These are phyloP conservation scores for Penicillium fimorum DNA, from an alignment of 495 filamentous ascomycete genomes.

Conservation along the genomic window DNA sequence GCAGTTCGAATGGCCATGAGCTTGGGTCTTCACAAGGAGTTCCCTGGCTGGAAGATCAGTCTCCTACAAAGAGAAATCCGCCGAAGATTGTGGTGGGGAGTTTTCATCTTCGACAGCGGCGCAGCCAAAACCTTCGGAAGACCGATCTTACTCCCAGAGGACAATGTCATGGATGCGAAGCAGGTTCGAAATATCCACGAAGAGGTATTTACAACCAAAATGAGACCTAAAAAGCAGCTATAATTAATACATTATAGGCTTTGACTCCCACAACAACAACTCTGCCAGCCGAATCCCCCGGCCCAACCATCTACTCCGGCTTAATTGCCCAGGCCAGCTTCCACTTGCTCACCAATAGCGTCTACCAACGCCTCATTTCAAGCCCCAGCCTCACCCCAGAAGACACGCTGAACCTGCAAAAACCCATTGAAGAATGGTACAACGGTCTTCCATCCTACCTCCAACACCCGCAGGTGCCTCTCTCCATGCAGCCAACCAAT, in stretches of 20 bases:
- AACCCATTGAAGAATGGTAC: slow-evolving; percentile 50
- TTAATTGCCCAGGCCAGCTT: slow-evolving; percentile 50
- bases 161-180: slow-evolving; percentile 48
- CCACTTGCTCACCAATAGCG: slow-evolving; percentile 48
- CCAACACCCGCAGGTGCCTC: slow-evolving; percentile 31
- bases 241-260: slow-evolving; percentile 23
- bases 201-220: slow-evolving; percentile 24
- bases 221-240: not conserved
- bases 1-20: slow-evolving; percentile 55
- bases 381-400: slow-evolving; percentile 47
- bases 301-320: slow-evolving; percentile 50
- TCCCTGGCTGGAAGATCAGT: slow-evolving; percentile 53
- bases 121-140: slow-evolving; percentile 49
- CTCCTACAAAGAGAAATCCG: slow-evolving; percentile 50
- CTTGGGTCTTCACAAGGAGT: slow-evolving; percentile 55
- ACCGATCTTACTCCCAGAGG: slow-evolving; percentile 47
- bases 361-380: slow-evolving; percentile 53
- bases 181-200: slow-evolving; percentile 52
- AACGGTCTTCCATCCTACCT: slow-evolving; percentile 46
- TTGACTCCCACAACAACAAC: slow-evolving; percentile 43
- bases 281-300: slow-evolving; percentile 41
- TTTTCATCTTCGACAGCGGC: slow-evolving; percentile 50
- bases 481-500: slow-evolving; percentile 22
- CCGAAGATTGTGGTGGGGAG: slow-evolving; percentile 47
- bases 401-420: slow-evolving; percentile 46